phyloP scores from a whole-genome alignment of 495 filamentous ascomycete species.

The Neurospora cerealis region DNA sequence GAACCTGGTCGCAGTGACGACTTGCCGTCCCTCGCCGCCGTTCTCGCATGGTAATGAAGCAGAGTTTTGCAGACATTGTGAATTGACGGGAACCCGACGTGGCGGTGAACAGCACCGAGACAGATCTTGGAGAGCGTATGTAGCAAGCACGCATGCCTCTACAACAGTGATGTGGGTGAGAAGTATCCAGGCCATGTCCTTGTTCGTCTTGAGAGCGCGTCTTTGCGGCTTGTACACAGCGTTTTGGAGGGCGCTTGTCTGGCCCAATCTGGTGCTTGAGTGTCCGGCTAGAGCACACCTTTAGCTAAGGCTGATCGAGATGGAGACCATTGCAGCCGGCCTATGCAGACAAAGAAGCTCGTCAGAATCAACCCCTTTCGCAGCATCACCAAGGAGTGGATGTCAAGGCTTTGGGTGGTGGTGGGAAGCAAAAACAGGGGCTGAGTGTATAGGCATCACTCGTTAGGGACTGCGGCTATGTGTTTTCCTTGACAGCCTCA shows the following conservation, averaged over 20 bases:
- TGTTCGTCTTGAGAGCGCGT: slow-evolving; percentile 12
- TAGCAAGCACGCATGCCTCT: slow-evolving; percentile 23
- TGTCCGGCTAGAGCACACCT: neutral
- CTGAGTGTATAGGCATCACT: neutral
- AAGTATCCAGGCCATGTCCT: slow-evolving; percentile 21
- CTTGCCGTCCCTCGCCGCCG: slow-evolving; percentile 15
- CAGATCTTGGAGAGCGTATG: slow-evolving; percentile 19
- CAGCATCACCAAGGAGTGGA: neutral
- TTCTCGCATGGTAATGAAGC: slow-evolving; percentile 4
- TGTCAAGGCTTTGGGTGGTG: neutral
- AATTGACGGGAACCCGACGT: slow-evolving; percentile 22
- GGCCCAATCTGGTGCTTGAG: neutral
- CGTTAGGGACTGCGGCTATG: neutral
- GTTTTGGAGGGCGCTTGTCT: neutral
- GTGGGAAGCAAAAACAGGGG: neutral
- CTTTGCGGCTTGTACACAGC: neutral
- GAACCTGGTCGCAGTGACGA: slow-evolving; percentile 18
- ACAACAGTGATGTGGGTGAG: slow-evolving; percentile 17
- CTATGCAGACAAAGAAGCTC: neutral
- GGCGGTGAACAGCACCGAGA: slow-evolving; percentile 26
- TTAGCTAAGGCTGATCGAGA: neutral
- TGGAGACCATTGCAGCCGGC: neutral
- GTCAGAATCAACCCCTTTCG: slow-evolving; percentile 7
- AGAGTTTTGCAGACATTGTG: slow-evolving; percentile 12
- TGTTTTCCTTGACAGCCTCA: slow-evolving; percentile 3